These are phyloP conservation scores for Spizellomyces sp. DNA, from an alignment of 192 early-diverging fungal species.

Conservation along the genomic window DNA sequence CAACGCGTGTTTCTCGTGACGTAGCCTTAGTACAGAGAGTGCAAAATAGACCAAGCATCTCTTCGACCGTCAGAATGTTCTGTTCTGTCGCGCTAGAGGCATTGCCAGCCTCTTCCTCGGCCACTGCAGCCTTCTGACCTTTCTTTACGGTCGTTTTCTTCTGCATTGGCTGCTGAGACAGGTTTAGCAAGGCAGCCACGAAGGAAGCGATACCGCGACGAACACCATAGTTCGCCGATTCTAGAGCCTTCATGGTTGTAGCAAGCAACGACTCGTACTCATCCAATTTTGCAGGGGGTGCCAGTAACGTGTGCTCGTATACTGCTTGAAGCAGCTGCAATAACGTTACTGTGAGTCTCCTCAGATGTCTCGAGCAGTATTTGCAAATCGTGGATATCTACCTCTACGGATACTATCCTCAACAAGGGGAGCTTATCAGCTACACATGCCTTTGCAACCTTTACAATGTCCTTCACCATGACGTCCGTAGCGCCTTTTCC, in stretches of 20 bases:
- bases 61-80: constrained; percentile 58
- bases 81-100: constrained; percentile 34
- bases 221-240: constrained; percentile 49
- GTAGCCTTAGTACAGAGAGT: constrained; percentile 59
- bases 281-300: constrained; percentile 48
- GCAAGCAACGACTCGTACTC: constrained; percentile 59
- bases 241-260: constrained; percentile 52
- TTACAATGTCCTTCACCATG: constrained; percentile 72
- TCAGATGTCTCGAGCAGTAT: too few species aligned
- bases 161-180: constrained; percentile 53
- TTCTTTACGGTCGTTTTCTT: constrained; percentile 30
- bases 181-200: constrained; percentile 51
- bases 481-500: constrained; percentile 71
- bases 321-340: constrained; percentile 54
- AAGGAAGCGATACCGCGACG: constrained; percentile 54
- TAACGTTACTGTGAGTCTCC: not conserved
- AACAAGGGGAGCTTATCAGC: constrained; percentile 74
- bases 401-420: constrained; percentile 66
- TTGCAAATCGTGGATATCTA: too few species aligned
- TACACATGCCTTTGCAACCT: constrained; percentile 63
- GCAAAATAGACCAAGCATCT: constrained; percentile 71
- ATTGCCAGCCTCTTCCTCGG: constrained; percentile 32
- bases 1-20: constrained; percentile 71
- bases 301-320: constrained; percentile 45
- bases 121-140: constrained; percentile 36